These are phyloP conservation scores for Spergularia marina DNA, from an alignment of 148 eudicot species.

Conservation along the genomic window DNA sequence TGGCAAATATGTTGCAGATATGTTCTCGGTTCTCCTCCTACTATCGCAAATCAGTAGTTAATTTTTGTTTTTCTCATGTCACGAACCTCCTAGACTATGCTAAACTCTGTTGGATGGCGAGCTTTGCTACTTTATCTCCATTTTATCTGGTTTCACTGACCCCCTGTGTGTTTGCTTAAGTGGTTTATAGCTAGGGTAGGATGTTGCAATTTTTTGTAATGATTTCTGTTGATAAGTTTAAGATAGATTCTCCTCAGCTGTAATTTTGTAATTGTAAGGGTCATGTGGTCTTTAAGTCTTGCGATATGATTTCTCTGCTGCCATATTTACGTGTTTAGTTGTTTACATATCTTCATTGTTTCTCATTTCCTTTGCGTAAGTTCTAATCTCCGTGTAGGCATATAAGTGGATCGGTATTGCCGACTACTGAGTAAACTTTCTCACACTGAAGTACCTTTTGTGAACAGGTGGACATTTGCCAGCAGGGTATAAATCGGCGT, in stretches of 20 bases:
- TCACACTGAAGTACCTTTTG: constrained; percentile 1
- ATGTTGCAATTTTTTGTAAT: neutral
- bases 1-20: neutral
- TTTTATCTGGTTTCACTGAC: neutral
- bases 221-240: neutral
- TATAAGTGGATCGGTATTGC: neutral
- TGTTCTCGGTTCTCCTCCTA: neutral
- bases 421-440: neutral
- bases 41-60: neutral
- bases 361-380: neutral
- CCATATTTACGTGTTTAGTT: neutral
- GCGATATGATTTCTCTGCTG: neutral
- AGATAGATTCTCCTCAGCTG: neutral
- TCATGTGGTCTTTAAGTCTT: constrained; percentile 4
- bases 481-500: constrained; percentile 88
- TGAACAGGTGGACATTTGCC: constrained; percentile 91
- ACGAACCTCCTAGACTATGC: neutral
- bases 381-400: neutral
- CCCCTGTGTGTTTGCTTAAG: neutral
- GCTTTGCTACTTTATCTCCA: neutral
- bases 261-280: neutral
- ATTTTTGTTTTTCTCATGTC: neutral
- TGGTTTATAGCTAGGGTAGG: neutral
- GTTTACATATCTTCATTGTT: neutral
- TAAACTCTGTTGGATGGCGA: neutral